A percentile compares a stretch with the other conserved stretches of the same genome.
Conservation (phyloP, 495 filamentous ascomycete species). For the Talaromyces stipitatus region DNA sequence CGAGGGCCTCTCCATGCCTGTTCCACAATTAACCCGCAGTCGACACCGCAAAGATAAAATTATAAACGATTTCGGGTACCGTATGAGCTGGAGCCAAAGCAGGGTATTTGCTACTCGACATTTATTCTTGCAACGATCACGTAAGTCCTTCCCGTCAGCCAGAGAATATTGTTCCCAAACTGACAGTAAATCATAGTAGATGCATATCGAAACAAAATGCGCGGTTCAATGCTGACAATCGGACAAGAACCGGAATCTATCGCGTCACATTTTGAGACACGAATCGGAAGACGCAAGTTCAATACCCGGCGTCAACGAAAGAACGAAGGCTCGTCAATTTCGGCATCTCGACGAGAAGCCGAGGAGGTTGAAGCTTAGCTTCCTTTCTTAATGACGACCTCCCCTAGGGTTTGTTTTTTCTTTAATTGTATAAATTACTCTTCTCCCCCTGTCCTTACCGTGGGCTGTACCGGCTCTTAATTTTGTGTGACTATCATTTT, state of each 20-base stretch:
- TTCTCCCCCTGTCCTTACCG: conserved; percentile 3
- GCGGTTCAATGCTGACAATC: conserved; percentile 63
- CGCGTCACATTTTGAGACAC: conserved; percentile 81
- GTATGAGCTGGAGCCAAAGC: conserved; percentile 93
- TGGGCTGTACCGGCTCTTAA: background rate
- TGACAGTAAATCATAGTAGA: conserved; percentile 57
- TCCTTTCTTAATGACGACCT: background rate
- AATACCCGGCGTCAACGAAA: conserved; percentile 45
- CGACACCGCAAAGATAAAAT: conserved; percentile 70
- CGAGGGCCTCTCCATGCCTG: conserved; percentile 68
- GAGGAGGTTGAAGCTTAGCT: conserved; percentile 35
- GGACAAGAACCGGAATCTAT: conserved; percentile 63
- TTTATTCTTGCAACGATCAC: conserved; percentile 84
- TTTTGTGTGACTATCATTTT: background rate
- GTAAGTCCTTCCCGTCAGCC: conserved; percentile 56
- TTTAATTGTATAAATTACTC: background rate
- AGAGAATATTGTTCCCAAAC: background rate
- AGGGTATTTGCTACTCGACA: conserved; percentile 76
- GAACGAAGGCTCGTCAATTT: background rate
- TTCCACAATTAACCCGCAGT: conserved; percentile 60
- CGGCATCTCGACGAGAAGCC: conserved; percentile 23
- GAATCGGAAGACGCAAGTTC: conserved; percentile 80
- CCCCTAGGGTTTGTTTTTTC: too few relatives aligned
- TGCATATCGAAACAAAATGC: conserved; percentile 89
- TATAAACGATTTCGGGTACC: conserved; percentile 86